Evolutionary conservation across 768 basidiomycete species (phyloP).

Genomic region (Tricholoma sp.): DNA sequence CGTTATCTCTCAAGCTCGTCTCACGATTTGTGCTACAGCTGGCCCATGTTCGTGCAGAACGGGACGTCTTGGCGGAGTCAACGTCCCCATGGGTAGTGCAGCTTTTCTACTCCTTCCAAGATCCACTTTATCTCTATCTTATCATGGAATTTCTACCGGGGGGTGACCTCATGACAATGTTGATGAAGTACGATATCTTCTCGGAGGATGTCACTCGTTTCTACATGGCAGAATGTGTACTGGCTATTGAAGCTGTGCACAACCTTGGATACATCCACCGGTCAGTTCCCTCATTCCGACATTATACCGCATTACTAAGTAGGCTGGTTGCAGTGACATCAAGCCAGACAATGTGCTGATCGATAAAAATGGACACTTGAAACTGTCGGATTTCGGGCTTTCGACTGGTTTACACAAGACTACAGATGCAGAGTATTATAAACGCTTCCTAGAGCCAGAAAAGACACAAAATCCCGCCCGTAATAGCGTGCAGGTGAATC

Average conservation of each 20-base stretch:
- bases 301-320: neutral
- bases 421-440: constrained; percentile 92
- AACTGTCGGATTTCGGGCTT: constrained; percentile 96
- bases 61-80: constrained; percentile 93
- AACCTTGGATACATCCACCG: constrained; percentile 99
- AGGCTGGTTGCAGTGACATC: constrained; percentile 67
- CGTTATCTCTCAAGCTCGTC: neutral
- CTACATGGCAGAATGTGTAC: constrained; percentile 98
- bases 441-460: constrained; percentile 79
- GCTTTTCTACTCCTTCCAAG: constrained; percentile 97
- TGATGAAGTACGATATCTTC: constrained; percentile 99
- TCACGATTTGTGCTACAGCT: constrained; percentile 46
- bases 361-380: constrained; percentile 94
- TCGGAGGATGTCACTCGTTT: constrained; percentile 98
- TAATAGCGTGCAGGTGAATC: constrained; percentile 97
- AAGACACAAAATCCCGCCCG: constrained; percentile 62
- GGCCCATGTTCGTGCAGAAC: constrained; percentile 95
- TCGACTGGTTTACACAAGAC: constrained; percentile 97
- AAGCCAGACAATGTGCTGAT: constrained; percentile 99
- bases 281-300: constrained; percentile 36
- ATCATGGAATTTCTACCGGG: constrained; percentile 88
- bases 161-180: constrained; percentile 99
- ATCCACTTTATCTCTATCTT: constrained; percentile 90
- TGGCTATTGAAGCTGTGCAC: constrained; percentile 97
- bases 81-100: constrained; percentile 98